Evolutionary conservation across 2,329 filamentous ascomycete genomes (phyloP).

Genomic region (Penicillium sp.): DNA sequence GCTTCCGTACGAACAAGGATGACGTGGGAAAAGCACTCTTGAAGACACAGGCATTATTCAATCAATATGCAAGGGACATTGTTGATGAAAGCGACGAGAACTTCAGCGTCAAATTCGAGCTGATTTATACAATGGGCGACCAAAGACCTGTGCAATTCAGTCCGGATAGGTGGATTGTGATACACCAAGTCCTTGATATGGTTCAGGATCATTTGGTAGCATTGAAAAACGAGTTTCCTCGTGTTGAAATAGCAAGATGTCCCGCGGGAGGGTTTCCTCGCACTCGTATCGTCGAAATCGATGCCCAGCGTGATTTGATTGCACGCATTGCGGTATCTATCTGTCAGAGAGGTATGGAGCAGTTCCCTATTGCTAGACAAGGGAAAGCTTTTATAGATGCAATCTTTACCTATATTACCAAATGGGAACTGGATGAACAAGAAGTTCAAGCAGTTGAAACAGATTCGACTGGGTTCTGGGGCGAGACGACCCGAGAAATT

Average conservation of each 20-base stretch:
- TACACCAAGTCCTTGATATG: conserved; percentile 52
- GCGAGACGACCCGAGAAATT: conserved; percentile 15
- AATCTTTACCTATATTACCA: neutral
- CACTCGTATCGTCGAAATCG: neutral
- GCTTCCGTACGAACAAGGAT: conserved; percentile 28
- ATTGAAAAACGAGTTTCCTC: neutral
- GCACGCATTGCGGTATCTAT: neutral
- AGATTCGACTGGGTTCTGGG: neutral
- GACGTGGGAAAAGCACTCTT: conserved; percentile 35
- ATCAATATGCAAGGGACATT: conserved; percentile 49
- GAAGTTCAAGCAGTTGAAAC: neutral
- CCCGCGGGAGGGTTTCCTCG: neutral
- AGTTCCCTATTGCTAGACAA: neutral
- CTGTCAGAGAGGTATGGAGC: neutral
- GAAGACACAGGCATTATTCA: conserved; percentile 44
- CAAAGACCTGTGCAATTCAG: conserved; percentile 51
- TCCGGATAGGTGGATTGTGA: conserved; percentile 54
- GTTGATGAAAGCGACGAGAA: conserved; percentile 64
- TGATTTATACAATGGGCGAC: conserved; percentile 59
- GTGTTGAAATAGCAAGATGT: neutral
- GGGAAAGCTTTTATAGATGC: neutral
- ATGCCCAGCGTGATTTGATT: neutral
- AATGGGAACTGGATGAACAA: neutral
- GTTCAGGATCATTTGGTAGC: conserved; percentile 30
- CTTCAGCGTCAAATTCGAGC: conserved; percentile 56